phyloP scores from a whole-genome alignment of 2,329 filamentous ascomycete species.

The Beauveria brongniartii region DNA sequence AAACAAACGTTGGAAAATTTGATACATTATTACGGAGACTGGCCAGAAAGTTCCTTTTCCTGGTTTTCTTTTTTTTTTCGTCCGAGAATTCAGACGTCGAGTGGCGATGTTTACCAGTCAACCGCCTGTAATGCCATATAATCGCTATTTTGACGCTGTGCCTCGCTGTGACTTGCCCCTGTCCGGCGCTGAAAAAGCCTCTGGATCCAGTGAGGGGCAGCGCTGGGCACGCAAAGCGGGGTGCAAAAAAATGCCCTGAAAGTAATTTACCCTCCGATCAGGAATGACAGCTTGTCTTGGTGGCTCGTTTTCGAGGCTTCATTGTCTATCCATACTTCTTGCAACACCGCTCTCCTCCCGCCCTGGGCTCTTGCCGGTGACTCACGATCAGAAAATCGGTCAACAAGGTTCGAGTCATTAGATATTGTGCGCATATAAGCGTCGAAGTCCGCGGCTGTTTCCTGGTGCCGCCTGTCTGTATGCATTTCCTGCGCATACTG shows the following conservation, averaged over 20 bases:
- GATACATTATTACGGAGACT: too few relatives aligned
- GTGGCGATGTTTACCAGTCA: neutral
- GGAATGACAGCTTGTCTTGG: conserved; percentile 5
- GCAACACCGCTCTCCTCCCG: neutral
- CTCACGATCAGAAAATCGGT: neutral
- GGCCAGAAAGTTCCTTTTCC: too few relatives aligned
- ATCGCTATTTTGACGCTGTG: neutral
- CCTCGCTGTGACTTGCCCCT: neutral
- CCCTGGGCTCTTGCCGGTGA: conserved; percentile 8
- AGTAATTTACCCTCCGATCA: neutral
- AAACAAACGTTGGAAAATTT: too few relatives aligned
- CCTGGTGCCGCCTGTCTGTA: conserved; percentile 16
- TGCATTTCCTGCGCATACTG: conserved; percentile 25
- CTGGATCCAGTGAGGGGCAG: conserved; percentile 4
- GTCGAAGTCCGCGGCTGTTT: neutral
- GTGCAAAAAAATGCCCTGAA: conserved; percentile 9
- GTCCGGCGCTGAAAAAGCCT: neutral
- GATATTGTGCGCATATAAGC: neutral
- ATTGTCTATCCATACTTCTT: neutral
- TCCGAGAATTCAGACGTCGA: too few relatives aligned
- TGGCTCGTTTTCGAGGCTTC: conserved; percentile 6
- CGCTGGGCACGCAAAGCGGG: conserved; percentile 8
- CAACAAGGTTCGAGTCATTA: neutral
- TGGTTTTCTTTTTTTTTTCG: too few relatives aligned
- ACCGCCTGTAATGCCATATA: neutral